phyloP scores from a whole-genome alignment of 148 eudicot species.

The Limonium bicolor region DNA sequence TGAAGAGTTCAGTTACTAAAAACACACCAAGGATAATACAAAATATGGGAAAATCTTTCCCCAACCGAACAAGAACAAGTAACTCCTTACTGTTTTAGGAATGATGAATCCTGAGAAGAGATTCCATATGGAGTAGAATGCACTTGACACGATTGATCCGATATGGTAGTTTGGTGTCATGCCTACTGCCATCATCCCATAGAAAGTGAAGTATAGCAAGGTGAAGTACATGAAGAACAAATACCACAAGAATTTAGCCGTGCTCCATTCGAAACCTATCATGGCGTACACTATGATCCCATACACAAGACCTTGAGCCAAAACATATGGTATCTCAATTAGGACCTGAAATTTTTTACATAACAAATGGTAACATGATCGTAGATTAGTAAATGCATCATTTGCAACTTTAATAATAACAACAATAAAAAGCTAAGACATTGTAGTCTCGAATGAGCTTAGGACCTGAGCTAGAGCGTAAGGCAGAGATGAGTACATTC shows the following conservation, averaged over 20 bases:
- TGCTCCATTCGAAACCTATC: constrained; percentile 40
- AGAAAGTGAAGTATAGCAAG: constrained; percentile 22
- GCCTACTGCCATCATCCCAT: constrained; percentile 38
- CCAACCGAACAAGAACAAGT: not conserved
- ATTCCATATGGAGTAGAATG: constrained; percentile 28
- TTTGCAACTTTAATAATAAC: not conserved
- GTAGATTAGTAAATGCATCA: too few species aligned
- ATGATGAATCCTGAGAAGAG: constrained; percentile 33
- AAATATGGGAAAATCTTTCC: not conserved
- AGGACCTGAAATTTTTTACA: constrained; percentile 13
- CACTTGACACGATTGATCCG: constrained; percentile 16
- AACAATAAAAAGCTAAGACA: not conserved
- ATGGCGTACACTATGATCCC: constrained; percentile 33
- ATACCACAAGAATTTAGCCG: constrained; percentile 25
- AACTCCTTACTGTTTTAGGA: constrained; percentile 25
- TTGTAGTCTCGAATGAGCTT: not conserved
- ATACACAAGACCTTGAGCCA: constrained; percentile 16
- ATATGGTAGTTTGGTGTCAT: constrained; percentile 23
- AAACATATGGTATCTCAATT: constrained; percentile 25
- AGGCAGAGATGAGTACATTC: constrained; percentile 9
- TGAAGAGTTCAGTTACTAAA: not conserved
- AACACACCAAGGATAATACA: not conserved
- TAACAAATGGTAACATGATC: not conserved
- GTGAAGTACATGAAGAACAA: constrained; percentile 28
- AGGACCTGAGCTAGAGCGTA: constrained; percentile 9